phyloP scores from a whole-genome alignment of 441 rosid genomes.

The Corymbia citriodora region DNA sequence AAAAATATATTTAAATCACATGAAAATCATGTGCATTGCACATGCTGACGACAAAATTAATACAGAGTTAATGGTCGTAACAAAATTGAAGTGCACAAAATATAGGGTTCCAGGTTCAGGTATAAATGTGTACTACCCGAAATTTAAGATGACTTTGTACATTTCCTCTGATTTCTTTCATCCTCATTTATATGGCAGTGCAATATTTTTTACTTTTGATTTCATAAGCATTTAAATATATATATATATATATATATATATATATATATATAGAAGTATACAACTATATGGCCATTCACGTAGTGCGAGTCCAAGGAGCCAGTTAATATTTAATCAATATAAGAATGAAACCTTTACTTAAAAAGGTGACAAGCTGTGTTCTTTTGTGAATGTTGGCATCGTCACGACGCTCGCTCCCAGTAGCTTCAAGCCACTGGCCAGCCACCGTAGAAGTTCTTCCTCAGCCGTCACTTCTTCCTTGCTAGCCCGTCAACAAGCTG shows the following conservation, averaged over 20 bases:
- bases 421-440: neutral
- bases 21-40: neutral
- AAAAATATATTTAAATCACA: neutral
- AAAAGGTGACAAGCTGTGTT: neutral
- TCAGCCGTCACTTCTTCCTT: neutral
- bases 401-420: neutral
- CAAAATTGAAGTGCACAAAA: neutral
- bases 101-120: neutral
- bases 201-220: neutral
- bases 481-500: rapidly evolving
- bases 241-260: too few species aligned
- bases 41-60: neutral
- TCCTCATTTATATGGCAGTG: neutral
- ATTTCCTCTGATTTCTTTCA: neutral
- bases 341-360: neutral
- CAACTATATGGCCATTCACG: neutral
- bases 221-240: neutral
- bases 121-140: neutral
- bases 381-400: rapidly evolving
- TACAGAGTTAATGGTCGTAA: neutral
- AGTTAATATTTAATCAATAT: neutral
- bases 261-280: neutral
- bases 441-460: neutral
- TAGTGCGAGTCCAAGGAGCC: neutral
- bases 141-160: neutral